phyloP scores from a whole-genome alignment of 139 green algal species.

The Picochlorum sp. region DNA sequence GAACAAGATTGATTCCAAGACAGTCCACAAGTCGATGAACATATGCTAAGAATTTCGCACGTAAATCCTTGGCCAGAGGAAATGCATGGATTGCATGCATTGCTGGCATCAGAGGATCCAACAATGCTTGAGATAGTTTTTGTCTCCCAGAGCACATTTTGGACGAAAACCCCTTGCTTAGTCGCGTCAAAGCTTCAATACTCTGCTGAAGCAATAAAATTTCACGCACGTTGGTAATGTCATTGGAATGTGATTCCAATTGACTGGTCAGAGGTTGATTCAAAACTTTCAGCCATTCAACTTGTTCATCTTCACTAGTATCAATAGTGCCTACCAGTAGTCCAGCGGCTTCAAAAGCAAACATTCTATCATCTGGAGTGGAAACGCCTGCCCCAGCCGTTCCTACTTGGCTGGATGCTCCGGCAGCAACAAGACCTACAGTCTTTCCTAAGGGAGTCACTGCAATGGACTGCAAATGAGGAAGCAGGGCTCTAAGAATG shows the following conservation, averaged over 20 bases:
- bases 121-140: slow-evolving; percentile 41
- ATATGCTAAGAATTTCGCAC: slow-evolving; percentile 61
- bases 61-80: slow-evolving; percentile 48
- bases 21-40: slow-evolving; percentile 82
- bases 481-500: slow-evolving; percentile 34
- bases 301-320: slow-evolving; percentile 53
- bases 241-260: slow-evolving; percentile 25
- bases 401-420: slow-evolving; percentile 9
- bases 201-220: slow-evolving; percentile 44
- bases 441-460: slow-evolving; percentile 32
- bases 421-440: slow-evolving; percentile 1
- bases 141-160: slow-evolving; percentile 43
- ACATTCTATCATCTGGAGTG: slow-evolving; percentile 65
- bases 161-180: slow-evolving; percentile 71
- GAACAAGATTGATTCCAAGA: slow-evolving; percentile 46
- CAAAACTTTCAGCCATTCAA: slow-evolving; percentile 32
- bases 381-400: neutral
- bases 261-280: slow-evolving; percentile 57
- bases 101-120: slow-evolving; percentile 1
- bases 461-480: slow-evolving; percentile 53
- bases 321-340: slow-evolving; percentile 74
- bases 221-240: neutral
- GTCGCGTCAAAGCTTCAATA: slow-evolving; percentile 57
- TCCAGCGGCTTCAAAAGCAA: slow-evolving; percentile 79
- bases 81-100: slow-evolving; percentile 35